A percentile compares a stretch with the other conserved stretches of the same genome.
phyloP scores from a whole-genome alignment of 2,329 filamentous ascomycete genomes.

The Cladophialophora carrionii region DNA sequence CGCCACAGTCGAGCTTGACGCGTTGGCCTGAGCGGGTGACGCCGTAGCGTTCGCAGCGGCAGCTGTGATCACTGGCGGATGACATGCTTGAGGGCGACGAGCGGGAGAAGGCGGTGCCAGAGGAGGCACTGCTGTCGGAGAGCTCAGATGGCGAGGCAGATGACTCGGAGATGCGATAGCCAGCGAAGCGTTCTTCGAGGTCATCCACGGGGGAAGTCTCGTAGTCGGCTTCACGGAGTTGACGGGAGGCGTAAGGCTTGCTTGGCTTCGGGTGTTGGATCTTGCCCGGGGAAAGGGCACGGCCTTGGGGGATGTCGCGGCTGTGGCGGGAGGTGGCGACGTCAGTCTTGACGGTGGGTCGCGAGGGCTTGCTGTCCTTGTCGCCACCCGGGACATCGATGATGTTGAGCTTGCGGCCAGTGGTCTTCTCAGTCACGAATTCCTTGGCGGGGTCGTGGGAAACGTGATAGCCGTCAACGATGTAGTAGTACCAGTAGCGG shows the following conservation, averaged over 20 bases:
- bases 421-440: slow-evolving; percentile 92
- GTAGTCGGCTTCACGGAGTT: slow-evolving; percentile 83
- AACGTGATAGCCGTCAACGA: slow-evolving; percentile 98
- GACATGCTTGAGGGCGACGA: slow-evolving; percentile 61
- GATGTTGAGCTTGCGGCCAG: slow-evolving; percentile 94
- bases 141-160: slow-evolving; percentile 75
- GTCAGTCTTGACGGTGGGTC: slow-evolving; percentile 45
- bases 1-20: slow-evolving; percentile 95
- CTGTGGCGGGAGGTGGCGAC: slow-evolving; percentile 54
- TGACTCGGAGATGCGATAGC: slow-evolving; percentile 69
- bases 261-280: slow-evolving; percentile 90
- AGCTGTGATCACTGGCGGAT: slow-evolving; percentile 69
- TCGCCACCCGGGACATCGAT: slow-evolving; percentile 77
- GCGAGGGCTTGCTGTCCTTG: slow-evolving; percentile 45
- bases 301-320: slow-evolving; percentile 79
- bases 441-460: slow-evolving; percentile 91
- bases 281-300: slow-evolving; percentile 82
- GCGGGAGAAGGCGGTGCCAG: slow-evolving; percentile 51
- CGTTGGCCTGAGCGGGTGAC: slow-evolving; percentile 91
- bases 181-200: slow-evolving; percentile 74
- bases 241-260: slow-evolving; percentile 81
- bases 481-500: slow-evolving; percentile 99
- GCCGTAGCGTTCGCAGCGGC: slow-evolving; percentile 94
- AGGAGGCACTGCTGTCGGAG: slow-evolving; percentile 57
- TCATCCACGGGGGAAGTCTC: slow-evolving; percentile 69